Percentiles rank a stretch among this genome's conserved stretches.
Evolutionary conservation across 306 rosid species (phyloP).

Genomic region (Cercis canadensis): DNA sequence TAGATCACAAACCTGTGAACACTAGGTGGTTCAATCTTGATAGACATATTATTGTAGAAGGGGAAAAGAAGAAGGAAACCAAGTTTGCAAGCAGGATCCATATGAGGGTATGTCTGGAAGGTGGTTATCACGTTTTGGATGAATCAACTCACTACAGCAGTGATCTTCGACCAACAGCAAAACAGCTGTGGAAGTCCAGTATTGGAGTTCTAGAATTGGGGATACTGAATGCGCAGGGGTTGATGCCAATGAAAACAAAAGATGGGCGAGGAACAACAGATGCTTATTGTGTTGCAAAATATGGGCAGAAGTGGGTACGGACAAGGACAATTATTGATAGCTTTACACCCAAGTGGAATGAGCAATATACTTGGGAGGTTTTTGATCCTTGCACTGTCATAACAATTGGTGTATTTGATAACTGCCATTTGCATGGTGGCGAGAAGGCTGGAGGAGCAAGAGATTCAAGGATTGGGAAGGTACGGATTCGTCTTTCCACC

Average conservation of each 20-base stretch:
- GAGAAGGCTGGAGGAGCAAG: slow-evolving; percentile 71
- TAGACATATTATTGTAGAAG: slow-evolving; percentile 70
- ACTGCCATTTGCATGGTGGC: slow-evolving; percentile 90
- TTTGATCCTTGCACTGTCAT: slow-evolving; percentile 95
- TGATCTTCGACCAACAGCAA: slow-evolving; percentile 96
- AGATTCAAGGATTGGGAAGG: slow-evolving; percentile 92
- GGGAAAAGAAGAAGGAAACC: slow-evolving; percentile 90
- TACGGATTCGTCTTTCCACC: slow-evolving; percentile 90
- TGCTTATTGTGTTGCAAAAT: slow-evolving; percentile 95
- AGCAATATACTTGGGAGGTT: slow-evolving; percentile 98
- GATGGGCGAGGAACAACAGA: slow-evolving; percentile 89
- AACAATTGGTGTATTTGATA: slow-evolving; percentile 94
- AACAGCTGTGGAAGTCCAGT: slow-evolving; percentile 81
- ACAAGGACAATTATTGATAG: slow-evolving; percentile 97
- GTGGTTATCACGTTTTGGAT: slow-evolving; percentile 93
- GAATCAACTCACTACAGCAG: slow-evolving; percentile 98
- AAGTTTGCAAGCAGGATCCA: slow-evolving; percentile 94
- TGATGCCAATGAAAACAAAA: slow-evolving; percentile 93
- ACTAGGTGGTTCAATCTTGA: slow-evolving; percentile 84
- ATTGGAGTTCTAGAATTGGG: slow-evolving; percentile 95
- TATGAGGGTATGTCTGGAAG: slow-evolving; percentile 91
- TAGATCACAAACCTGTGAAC: slow-evolving; percentile 87
- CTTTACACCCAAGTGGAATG: slow-evolving; percentile 91
- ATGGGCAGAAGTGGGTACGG: slow-evolving; percentile 96
- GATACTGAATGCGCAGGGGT: slow-evolving; percentile 83